A percentile compares a stretch with the other conserved stretches of the same genome.
Conservation (phyloP, 2,329 filamentous ascomycete genomes). For the Balansia obtecta region DNA sequence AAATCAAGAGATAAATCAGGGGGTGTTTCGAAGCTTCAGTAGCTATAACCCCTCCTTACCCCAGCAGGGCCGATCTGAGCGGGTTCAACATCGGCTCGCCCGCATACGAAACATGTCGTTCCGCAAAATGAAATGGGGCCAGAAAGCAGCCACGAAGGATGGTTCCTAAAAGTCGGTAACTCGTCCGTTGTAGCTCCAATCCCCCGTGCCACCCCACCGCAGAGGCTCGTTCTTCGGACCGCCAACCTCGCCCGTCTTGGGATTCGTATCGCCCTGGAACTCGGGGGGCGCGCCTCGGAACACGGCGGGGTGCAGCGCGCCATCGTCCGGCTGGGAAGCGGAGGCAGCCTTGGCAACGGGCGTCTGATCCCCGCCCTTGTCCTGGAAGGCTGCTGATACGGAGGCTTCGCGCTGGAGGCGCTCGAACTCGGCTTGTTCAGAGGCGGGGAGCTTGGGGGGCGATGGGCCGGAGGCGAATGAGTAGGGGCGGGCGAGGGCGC, state of each 20-base stretch:
- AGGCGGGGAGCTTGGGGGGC: slow-evolving; percentile 75
- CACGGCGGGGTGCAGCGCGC: slow-evolving; percentile 42
- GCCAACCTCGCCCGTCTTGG: slow-evolving; percentile 87
- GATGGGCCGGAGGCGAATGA: slow-evolving; percentile 46
- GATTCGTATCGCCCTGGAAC: slow-evolving; percentile 86
- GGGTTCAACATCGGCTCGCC: too few species aligned
- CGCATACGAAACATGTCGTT: too few species aligned
- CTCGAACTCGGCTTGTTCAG: slow-evolving; percentile 86
- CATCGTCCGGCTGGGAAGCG: slow-evolving; percentile 12
- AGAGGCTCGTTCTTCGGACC: slow-evolving; percentile 96
- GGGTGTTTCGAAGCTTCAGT: too few species aligned
- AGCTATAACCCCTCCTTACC: too few species aligned
- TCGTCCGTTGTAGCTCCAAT: slow-evolving; percentile 90
- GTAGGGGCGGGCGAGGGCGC: slow-evolving; percentile 16
- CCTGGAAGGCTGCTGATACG: slow-evolving; percentile 30
- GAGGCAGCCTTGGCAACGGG: neutral
- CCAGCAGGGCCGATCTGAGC: too few species aligned
- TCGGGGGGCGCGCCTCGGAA: slow-evolving; percentile 72
- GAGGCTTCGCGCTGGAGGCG: slow-evolving; percentile 57
- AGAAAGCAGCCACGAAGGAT: too few species aligned
- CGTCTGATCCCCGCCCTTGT: neutral
- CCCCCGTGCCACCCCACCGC: slow-evolving; percentile 63
- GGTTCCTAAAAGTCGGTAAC: slow-evolving; percentile 75
- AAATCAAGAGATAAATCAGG: too few species aligned
- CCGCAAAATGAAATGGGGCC: too few species aligned